A percentile compares a stretch with the other conserved stretches of the same genome.
These are phyloP conservation scores for Brassica napus DNA, from an alignment of 345 rosid genomes.

Conservation along the genomic window DNA sequence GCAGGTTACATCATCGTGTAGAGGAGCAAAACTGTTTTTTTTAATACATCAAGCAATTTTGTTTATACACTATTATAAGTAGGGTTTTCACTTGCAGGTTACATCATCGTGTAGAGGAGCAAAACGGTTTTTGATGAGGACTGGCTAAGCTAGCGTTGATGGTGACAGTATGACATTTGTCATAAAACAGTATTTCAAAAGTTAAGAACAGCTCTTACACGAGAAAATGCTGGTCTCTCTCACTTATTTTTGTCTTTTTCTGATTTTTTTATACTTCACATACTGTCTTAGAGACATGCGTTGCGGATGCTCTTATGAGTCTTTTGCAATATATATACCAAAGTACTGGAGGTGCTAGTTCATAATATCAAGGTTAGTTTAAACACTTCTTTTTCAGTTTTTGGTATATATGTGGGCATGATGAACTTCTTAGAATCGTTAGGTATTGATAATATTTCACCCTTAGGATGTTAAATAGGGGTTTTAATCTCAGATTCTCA, in stretches of 20 bases:
- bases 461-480: background rate
- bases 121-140: background rate
- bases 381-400: background rate
- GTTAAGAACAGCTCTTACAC: background rate
- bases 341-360: conserved; percentile 63
- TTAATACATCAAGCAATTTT: too few relatives aligned
- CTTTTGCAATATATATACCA: conserved; percentile 56
- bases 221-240: background rate
- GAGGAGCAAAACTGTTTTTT: background rate
- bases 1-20: too few relatives aligned
- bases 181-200: too few relatives aligned
- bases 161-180: background rate
- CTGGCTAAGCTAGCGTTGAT: background rate
- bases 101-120: too few relatives aligned
- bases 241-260: background rate
- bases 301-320: conserved; percentile 42
- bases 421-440: background rate
- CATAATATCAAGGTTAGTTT: conserved; percentile 66
- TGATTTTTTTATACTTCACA: background rate
- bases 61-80: too few relatives aligned
- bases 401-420: background rate
- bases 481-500: background rate
- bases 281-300: background rate
- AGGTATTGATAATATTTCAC: background rate
- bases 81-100: too few relatives aligned